phyloP scores from a whole-genome alignment of 192 early-diverging fungal genomes.

The Chytriomyces sp. region DNA sequence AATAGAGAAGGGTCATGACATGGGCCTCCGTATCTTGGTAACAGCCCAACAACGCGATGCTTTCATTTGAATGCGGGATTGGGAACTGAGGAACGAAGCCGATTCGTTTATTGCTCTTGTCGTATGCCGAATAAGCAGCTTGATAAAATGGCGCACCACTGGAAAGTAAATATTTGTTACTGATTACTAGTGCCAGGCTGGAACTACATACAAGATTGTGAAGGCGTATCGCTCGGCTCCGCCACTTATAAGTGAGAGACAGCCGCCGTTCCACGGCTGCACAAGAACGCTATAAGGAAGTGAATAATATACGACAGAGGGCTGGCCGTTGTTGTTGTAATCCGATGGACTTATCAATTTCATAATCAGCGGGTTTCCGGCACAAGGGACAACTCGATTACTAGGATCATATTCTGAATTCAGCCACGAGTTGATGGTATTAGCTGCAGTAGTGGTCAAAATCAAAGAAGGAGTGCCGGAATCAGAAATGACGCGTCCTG shows the following conservation, averaged over 20 bases:
- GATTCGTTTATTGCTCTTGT: neutral
- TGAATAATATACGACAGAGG: neutral
- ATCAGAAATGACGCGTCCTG: neutral
- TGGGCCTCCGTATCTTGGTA: too few species aligned
- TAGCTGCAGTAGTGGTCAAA: neutral
- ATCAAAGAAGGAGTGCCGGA: slow-evolving; percentile 4
- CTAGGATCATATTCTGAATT: neutral
- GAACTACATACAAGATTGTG: too few species aligned
- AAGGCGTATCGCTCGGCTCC: neutral
- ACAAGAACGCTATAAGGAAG: too few species aligned
- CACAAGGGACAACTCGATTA: neutral
- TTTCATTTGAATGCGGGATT: too few species aligned
- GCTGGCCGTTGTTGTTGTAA: neutral
- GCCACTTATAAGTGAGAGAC: neutral
- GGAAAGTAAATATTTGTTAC: too few species aligned
- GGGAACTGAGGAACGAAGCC: neutral
- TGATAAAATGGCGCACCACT: slow-evolving; percentile 17
- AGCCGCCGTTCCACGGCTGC: neutral
- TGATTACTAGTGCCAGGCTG: too few species aligned
- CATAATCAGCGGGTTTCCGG: neutral
- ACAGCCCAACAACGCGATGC: too few species aligned
- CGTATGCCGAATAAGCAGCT: slow-evolving; percentile 2
- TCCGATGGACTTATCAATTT: neutral
- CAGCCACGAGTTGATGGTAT: slow-evolving; percentile 11
- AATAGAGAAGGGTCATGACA: too few species aligned